Base-by-base conservation (phyloP, 1,139 yeast species). In the Arxiozyma heterogenica region DNA sequence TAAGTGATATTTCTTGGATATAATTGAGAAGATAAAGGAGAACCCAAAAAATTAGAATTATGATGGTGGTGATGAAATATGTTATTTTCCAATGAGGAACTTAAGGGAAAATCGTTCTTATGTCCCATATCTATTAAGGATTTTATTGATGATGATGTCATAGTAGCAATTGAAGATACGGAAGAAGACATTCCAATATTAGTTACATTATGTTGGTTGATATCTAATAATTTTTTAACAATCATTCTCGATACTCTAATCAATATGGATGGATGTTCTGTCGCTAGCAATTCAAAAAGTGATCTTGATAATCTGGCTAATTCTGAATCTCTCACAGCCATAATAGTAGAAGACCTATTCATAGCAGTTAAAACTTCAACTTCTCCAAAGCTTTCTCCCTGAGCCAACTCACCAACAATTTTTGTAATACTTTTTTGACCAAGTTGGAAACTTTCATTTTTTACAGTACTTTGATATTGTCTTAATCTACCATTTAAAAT, bases 351-450 rank as follows among this genome's bases (percentile, higher is more conserved):
- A 0, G 84, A 76, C 65, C 97, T 79, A 59, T 82, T 76, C 3
- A 86, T 81, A 11, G 94, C 93, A 0, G 98, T 90, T 58, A 93
- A 75, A 2, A 93, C 97, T 67, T 93, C 98, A 17, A 93, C 84
- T 69, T 93, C 98, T 3, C 98, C 98, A 57, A 93, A 80, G 52
- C 96, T 86, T 61, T 88, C 94, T 4, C 98, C 98, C 67, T 90
- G 96, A 0, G 97, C 96, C 64, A 83, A 84, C 65, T 93, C 98
- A 2, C 87, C 88, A 21, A 84, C 61, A 0, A 83, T 21, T 27
- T 30, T 76, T 18, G 57, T 54, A 7, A 57, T 51, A 47, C 45
- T 51, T 5, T 38, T 22, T 20, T 34, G 17, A 9, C 18, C 23
- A 34, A 45, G 17, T 41, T 21, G 15, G 9, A 25, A n/a, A 41